Evolutionary conservation across 2,329 filamentous ascomycete species (phyloP).

Genomic region (Dactylellina drechsleri): DNA sequence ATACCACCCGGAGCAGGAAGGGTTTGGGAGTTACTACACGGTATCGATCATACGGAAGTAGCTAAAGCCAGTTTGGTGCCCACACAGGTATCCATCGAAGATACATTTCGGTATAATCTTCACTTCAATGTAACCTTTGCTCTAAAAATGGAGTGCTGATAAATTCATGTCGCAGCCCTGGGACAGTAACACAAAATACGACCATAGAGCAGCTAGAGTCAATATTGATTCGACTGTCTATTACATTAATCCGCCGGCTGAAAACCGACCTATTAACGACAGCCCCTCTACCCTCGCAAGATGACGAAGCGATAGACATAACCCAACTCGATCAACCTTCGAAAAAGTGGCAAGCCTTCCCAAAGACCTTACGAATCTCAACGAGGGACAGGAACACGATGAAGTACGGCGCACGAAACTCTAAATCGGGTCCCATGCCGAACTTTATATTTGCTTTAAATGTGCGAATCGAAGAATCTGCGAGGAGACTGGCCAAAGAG

Average conservation of each 20-base stretch:
- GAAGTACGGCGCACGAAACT: constrained; percentile 72
- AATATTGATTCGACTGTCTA: constrained; percentile 54
- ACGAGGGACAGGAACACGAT: constrained; percentile 72
- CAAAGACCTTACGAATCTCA: constrained; percentile 82
- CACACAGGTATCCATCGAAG: constrained; percentile 91
- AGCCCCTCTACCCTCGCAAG: constrained; percentile 54
- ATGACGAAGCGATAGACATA: constrained; percentile 38
- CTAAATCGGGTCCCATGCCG: constrained; percentile 78
- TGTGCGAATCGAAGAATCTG: constrained; percentile 70
- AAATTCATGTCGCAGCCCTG: constrained; percentile 63
- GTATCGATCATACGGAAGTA: constrained; percentile 79
- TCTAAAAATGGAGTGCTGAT: constrained; percentile 68
- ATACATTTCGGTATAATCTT: constrained; percentile 80
- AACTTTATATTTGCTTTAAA: constrained; percentile 75
- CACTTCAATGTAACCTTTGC: constrained; percentile 63
- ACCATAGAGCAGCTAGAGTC: constrained; percentile 66
- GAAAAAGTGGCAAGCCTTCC: constrained; percentile 77
- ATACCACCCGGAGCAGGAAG: constrained; percentile 71
- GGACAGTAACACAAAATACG: constrained; percentile 67
- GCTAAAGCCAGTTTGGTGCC: constrained; percentile 77
- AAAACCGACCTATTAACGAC: constrained; percentile 56
- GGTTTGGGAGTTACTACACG: constrained; percentile 82
- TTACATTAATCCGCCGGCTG: constrained; percentile 59
- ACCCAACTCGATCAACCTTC: constrained; percentile 40
- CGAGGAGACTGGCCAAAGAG: constrained; percentile 76